Evolutionary conservation across 495 filamentous ascomycete species (phyloP), one percentile per base, ranked within the genome.

Genomic region (Penicillium arizonense): DNA sequence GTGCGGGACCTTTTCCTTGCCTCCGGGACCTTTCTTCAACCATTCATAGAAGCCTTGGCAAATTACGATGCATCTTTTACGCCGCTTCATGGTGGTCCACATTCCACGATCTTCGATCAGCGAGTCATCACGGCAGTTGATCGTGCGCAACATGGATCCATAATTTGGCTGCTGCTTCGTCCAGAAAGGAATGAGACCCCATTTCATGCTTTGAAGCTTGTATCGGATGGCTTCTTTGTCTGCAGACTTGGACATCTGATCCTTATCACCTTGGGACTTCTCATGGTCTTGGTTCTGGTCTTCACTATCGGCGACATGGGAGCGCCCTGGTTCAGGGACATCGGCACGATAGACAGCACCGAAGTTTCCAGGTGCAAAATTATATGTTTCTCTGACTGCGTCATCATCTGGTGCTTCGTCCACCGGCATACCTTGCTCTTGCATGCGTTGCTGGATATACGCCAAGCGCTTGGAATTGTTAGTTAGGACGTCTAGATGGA

Each of bases 41-140:
- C 94, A 98, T 68, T 98, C 94, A 67, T 93, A 98, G 70, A 97
- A 98, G 3, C 94, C 94, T 69, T 96, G 85, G 12, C 87, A 90
- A 3, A 93, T 57, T 2, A 98, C 84, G 37, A 97, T 75, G 63
- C 94, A 98, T 21, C 94, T 79, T 66, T 96, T 96, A 59, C 76
- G 82, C 43, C 83, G 79, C 67, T 96, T 97, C 88, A 97, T 96
- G 12, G 77, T 81, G 23, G 80, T 87, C 94, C 94, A 98, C 85
- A 96, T 90, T 11, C 91, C 91, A 3, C 82, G 79, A 20, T 86
- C 80, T 7, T 87, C 80, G 1, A 80, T 72, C 5, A 98, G 73
- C 3, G 90, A 94, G 69, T 97, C 94, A 62, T 92, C 91, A 20
- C 94, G 87, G 67, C 91, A 96, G 67, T 98, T 98, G 65, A 97